Evolutionary conservation across 2,329 filamentous ascomycete species (phyloP), one percentile per base, ranked within the genome.

Genomic region (Exophiala alcalophila): DNA sequence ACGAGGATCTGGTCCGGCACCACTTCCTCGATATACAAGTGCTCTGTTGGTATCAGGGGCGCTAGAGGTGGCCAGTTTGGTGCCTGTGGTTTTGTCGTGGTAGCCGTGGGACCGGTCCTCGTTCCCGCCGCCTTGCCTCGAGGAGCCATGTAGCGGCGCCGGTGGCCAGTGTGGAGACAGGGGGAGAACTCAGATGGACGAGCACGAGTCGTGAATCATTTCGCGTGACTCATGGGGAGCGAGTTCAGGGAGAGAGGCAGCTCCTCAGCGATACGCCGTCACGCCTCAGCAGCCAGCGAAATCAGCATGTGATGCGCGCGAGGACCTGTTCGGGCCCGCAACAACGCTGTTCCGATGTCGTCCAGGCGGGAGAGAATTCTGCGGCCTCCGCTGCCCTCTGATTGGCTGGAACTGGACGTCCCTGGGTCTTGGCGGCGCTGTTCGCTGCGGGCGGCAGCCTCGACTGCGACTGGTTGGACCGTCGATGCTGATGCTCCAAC

Each of bases 51-150:
- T 29, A 89, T 65, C 7, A 81, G 64, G 11, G 87, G 86, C 51
- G 74, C 77, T 61, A 94, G 80, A 15, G 70, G 65, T 24, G 87
- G 86, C 87, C 87, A 91, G 57, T 81, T 70, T 33, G 76, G 76
- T 23, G 71, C 41, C 29, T 34, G 45, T 19, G 32, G 24, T 38
- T 36, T 52, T 31, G 50, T 28, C 15, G 48, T 30, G 4, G 31
- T 16, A n/a, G 30, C 15, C 12, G 5, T 40, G 11, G 12, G 15
- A 18, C 25, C 34, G 24, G 10, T 16, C 12, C 29, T 38, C 6
- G 45, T 16, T 19, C 32, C 27, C 20, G 18, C 25, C 16, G 14
- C 5, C 25, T 48, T 52, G 20, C 27, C 35, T 35, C 45, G 41
- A 24, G 49, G 45, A 12, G 49, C 38, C 49, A 52, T 52, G 27